phyloP scores from a whole-genome alignment of 208 protist genomes.

The Wallacemonas sp. region DNA sequence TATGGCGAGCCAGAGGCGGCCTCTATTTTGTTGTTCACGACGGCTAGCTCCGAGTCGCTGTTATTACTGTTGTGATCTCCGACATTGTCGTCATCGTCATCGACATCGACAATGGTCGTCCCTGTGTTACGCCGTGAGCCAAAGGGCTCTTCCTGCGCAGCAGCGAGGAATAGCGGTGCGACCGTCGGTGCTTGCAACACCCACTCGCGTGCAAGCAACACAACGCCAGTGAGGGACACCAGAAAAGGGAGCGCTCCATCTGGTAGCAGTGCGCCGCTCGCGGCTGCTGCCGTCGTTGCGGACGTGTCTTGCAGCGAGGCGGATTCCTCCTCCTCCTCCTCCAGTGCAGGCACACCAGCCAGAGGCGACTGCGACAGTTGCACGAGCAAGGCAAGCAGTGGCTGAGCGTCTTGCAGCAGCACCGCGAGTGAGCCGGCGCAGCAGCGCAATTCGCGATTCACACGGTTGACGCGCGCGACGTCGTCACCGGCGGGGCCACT shows the following conservation, averaged over 20 bases:
- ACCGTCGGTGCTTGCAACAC: not conserved
- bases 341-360: not conserved
- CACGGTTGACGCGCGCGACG: not conserved
- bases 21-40: not conserved
- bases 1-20: too few species aligned
- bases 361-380: too few species aligned
- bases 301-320: not conserved
- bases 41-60: not conserved
- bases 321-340: not conserved
- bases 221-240: not conserved
- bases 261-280: not conserved
- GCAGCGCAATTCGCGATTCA: not conserved
- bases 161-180: not conserved
- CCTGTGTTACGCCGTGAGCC: not conserved
- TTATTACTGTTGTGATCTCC: not conserved
- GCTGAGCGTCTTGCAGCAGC: constrained; percentile 5
- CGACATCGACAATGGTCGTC: constrained; percentile 5
- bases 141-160: not conserved
- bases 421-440: not conserved
- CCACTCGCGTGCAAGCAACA: constrained; percentile 4
- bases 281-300: not conserved
- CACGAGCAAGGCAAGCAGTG: not conserved
- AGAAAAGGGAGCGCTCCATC: constrained; percentile 1
- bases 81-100: constrained; percentile 10
- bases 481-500: not conserved